Base-by-base conservation (phyloP, 805 yeast species). In the Isabelozyma heimii region DNA sequence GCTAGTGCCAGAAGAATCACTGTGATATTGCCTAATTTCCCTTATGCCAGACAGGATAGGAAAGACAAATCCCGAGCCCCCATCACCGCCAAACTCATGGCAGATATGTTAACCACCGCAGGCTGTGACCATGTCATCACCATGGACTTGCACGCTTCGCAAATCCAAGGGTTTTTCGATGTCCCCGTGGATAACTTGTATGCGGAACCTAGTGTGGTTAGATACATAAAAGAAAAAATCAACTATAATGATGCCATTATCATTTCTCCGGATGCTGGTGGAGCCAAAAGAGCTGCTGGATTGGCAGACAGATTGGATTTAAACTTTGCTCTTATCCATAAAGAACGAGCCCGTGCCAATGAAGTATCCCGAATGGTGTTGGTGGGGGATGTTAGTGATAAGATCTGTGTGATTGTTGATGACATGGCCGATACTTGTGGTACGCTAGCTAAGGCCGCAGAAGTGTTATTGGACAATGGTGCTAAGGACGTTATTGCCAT, bases 341-440 rank as follows among this genome's bases (percentile, higher is more conserved):
- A 92, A 67, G 99, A 92, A 73, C 83, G 99, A 63, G 92, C 89
- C 44, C 83, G 87, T 62, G 97, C 98, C 44, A 92, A 92, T 64
- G 98, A 92, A 71, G 96, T 92, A 9, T 85, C 94, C 14, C 79
- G 88, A 58, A 92, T 92, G 99, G 97, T 92, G 24, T 77, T 92
- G 33, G 98, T 92, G 41, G 99, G 99, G 54, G 97, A 91, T 66
- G 99, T 92, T 39, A 72, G 82, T 3, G 83, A 84, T 51, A 90
- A 89, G 67, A 80, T 85, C 5, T 91, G 97, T 69, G 77, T 94
- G 20, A 73, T 92, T 53, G 89, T 92, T 33, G 99, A 92, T 67
- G 99, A 92, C 66, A 94, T 92, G 95, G 98, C 98, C 37, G 99
- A 92, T 64, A 92, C 99, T 5, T 92, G 98, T 71, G 98, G 99